Evolutionary conservation across 2,329 filamentous ascomycete species (phyloP).

Genomic region (Colletotrichum sp.): DNA sequence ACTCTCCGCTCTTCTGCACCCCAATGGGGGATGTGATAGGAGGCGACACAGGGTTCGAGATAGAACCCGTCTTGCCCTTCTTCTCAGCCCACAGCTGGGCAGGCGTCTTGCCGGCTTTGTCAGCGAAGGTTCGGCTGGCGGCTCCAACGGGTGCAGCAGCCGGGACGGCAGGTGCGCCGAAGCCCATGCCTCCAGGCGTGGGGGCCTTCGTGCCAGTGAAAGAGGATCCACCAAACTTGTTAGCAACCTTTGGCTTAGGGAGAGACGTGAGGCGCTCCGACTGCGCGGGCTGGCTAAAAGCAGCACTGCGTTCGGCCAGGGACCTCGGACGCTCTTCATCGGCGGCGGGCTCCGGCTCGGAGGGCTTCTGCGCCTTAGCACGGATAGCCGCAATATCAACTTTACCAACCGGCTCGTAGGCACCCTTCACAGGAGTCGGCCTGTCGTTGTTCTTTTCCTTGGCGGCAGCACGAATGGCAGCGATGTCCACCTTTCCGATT

Average conservation of each 20-base stretch:
- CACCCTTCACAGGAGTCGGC: slow-evolving; percentile 84
- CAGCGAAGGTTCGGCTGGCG: slow-evolving; percentile 92
- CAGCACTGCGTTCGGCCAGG: slow-evolving; percentile 76
- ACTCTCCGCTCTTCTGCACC: slow-evolving; percentile 79
- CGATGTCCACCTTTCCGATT: slow-evolving; percentile 96
- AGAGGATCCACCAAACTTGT: slow-evolving; percentile 77
- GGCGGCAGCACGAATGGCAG: slow-evolving; percentile 79
- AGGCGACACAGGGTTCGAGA: slow-evolving; percentile 44
- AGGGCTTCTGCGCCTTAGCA: slow-evolving; percentile 75
- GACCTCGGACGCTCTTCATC: slow-evolving; percentile 51
- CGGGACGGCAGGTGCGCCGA: slow-evolving; percentile 65
- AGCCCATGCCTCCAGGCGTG: slow-evolving; percentile 70
- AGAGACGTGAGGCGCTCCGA: slow-evolving; percentile 84
- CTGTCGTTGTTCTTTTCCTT: slow-evolving; percentile 76
- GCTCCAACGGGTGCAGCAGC: slow-evolving; percentile 69
- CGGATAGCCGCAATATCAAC: slow-evolving; percentile 96
- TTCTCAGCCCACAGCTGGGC: slow-evolving; percentile 98
- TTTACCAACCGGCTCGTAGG: slow-evolving; percentile 94
- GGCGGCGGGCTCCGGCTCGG: slow-evolving; percentile 28
- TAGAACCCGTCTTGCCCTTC: slow-evolving; percentile 77
- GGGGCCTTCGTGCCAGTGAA: slow-evolving; percentile 92
- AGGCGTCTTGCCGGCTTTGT: slow-evolving; percentile 93
- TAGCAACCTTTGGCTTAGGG: slow-evolving; percentile 94
- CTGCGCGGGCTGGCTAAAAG: slow-evolving; percentile 64
- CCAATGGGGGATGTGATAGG: slow-evolving; percentile 57